Evolutionary conservation across 768 basidiomycete species (phyloP), one percentile per base, ranked within the genome.

Genomic region (Xanthoconium purpureum): DNA sequence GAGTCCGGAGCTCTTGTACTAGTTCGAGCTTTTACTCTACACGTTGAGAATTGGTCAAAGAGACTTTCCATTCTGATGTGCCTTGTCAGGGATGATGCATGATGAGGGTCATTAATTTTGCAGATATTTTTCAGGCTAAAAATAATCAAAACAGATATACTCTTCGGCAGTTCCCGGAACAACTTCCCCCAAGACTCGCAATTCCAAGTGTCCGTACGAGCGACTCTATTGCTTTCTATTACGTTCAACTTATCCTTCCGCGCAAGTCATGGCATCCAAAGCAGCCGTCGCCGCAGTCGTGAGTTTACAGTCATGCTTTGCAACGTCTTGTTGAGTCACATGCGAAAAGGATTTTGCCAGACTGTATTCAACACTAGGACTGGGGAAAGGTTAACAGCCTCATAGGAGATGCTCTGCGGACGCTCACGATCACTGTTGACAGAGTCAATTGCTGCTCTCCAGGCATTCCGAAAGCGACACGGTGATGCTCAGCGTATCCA

Each of bases 391-490:
- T 91, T 30, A 29, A 42, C n/a, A 36, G 29, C 1, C 24, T 45
- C 39, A 38, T 15, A 13, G 8, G 17, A 38, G 12, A 47, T 20
- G 10, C 30, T 42, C 5, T 40, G 9, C 14, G 17, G 15, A 47
- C 5, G 45, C 56, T 63, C 28, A 67, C 49, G 20, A 2, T 44
- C 1, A 6, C 15, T 32, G 36, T 57, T 33, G 54, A 24, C 74
- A 94, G 93, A 98, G 79, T 95, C 96, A 65, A 82, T 97, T 68
- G 80, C 91, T 53, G 76, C 92, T 51, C 83, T 99, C 50, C 91
- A 92, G 73, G 89, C 91, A 39, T 98, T 99, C 87, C 91, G 97
- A 76, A 97, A 95, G 75, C 92, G 97, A 57, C 86, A 96, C 74
- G 78, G 78, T 63, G 92, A 98, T 52, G 96, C 97, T 55, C 88